These are phyloP conservation scores for Boletus insuetus DNA, from an alignment of 768 basidiomycete species.

Conservation along the genomic window DNA sequence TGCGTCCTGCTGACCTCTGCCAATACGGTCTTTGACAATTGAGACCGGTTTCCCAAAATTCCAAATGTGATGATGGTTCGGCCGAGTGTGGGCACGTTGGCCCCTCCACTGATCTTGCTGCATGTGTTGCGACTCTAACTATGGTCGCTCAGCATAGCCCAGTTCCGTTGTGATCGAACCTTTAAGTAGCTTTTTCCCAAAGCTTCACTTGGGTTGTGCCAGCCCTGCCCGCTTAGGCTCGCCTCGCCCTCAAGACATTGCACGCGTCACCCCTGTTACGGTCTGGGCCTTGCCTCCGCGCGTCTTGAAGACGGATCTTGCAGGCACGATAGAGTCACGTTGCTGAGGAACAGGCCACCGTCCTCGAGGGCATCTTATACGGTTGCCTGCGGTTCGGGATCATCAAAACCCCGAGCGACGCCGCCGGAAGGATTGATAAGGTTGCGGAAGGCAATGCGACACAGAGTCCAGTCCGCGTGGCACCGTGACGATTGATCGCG, in stretches of 20 bases:
- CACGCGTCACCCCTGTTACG: neutral
- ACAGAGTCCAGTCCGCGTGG: conserved; percentile 12
- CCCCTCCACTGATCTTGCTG: neutral
- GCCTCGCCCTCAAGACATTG: conserved; percentile 8
- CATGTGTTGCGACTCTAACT: conserved; percentile 13
- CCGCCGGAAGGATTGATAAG: conserved; percentile 14
- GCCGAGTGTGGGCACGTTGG: conserved; percentile 11
- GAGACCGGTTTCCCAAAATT: conserved; percentile 17
- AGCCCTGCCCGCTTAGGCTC: conserved; percentile 8
- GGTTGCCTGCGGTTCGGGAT: neutral
- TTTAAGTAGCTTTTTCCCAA: conserved; percentile 15
- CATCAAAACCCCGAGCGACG: conserved; percentile 8
- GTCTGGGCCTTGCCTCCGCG: neutral
- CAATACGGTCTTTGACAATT: conserved; percentile 12
- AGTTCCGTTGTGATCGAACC: conserved; percentile 31
- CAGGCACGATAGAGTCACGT: conserved; percentile 4
- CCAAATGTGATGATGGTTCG: neutral
- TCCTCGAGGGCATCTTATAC: neutral
- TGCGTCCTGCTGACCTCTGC: conserved; percentile 13
- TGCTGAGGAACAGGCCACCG: neutral
- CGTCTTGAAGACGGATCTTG: conserved; percentile 15
- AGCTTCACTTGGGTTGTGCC: conserved; percentile 9
- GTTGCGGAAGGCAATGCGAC: conserved; percentile 6
- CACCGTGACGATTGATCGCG: conserved; percentile 9
- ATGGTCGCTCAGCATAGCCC: conserved; percentile 28